Percentiles rank a stretch among this genome's conserved stretches.
Conservation (phyloP, 139 green algal genomes). For the Coccomyxa sp. region DNA sequence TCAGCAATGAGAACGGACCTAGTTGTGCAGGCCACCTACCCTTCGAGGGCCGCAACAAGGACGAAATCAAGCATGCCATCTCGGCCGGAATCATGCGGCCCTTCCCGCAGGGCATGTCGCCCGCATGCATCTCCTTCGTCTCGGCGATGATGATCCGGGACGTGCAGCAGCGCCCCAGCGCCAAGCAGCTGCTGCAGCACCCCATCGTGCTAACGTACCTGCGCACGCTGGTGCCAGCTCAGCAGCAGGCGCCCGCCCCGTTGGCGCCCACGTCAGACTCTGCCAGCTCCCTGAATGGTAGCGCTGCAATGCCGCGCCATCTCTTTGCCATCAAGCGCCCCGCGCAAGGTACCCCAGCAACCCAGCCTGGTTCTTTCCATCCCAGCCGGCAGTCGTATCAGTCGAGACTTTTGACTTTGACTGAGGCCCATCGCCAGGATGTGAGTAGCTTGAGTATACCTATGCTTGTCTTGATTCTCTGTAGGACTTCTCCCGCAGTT, state of each 20-base stretch:
- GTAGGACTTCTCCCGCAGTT: too few relatives aligned
- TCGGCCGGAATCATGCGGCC: constrained; percentile 34
- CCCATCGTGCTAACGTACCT: constrained; percentile 48
- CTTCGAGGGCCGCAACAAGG: constrained; percentile 57
- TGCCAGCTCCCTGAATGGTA: not conserved
- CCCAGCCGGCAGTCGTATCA: too few relatives aligned
- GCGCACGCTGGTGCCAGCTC: constrained; percentile 42
- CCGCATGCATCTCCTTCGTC: constrained; percentile 46
- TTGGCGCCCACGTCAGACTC: not conserved
- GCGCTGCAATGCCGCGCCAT: not conserved
- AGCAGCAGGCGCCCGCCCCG: constrained; percentile 58
- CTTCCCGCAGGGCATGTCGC: constrained; percentile 3
- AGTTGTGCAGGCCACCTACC: constrained; percentile 40
- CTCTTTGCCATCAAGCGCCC: not conserved
- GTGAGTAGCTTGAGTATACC: too few relatives aligned
- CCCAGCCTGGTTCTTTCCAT: too few relatives aligned
- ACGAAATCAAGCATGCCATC: constrained; percentile 53
- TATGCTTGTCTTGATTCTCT: too few relatives aligned
- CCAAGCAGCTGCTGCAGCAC: constrained; percentile 58
- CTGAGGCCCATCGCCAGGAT: too few relatives aligned
- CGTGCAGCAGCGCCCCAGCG: constrained; percentile 47
- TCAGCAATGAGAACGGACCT: too few relatives aligned
- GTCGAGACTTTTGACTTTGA: too few relatives aligned
- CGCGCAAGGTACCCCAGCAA: too few relatives aligned
- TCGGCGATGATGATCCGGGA: constrained; percentile 56